A percentile compares a stretch with the other conserved stretches of the same genome.
Conservation (phyloP, 805 yeast species). For the Metschnikowia anglica region DNA sequence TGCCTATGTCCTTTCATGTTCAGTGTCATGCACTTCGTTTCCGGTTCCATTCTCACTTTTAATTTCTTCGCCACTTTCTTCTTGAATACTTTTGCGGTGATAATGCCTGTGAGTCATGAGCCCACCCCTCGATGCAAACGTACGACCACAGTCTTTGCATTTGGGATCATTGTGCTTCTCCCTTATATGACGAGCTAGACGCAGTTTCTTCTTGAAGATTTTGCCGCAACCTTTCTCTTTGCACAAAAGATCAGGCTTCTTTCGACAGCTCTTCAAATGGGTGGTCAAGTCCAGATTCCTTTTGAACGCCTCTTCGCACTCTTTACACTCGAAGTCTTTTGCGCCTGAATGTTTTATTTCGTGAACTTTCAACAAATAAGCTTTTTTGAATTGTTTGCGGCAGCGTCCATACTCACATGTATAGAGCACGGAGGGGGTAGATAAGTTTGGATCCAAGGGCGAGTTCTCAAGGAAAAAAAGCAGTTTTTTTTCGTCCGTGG, state of each 20-base stretch:
- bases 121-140: too few relatives aligned
- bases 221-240: not conserved
- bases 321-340: not conserved
- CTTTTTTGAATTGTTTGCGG: not conserved
- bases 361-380: slow-evolving; percentile 6
- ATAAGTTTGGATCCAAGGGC: not conserved
- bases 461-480: not conserved
- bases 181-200: not conserved
- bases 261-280: not conserved
- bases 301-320: slow-evolving; percentile 1
- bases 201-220: not conserved
- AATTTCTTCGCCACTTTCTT: too few relatives aligned
- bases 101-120: too few relatives aligned
- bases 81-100: too few relatives aligned
- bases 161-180: too few relatives aligned
- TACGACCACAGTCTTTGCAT: too few relatives aligned
- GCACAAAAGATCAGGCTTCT: not conserved
- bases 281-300: not conserved
- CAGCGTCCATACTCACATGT: slow-evolving; percentile 1
- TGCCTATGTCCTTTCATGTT: too few relatives aligned
- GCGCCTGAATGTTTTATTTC: not conserved
- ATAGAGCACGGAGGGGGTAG: not conserved
- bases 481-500: not conserved
- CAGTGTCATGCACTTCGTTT: too few relatives aligned
- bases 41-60: too few relatives aligned